These are phyloP conservation scores for Apiospora hydei DNA, from an alignment of 2,329 filamentous ascomycete genomes.

Conservation along the genomic window DNA sequence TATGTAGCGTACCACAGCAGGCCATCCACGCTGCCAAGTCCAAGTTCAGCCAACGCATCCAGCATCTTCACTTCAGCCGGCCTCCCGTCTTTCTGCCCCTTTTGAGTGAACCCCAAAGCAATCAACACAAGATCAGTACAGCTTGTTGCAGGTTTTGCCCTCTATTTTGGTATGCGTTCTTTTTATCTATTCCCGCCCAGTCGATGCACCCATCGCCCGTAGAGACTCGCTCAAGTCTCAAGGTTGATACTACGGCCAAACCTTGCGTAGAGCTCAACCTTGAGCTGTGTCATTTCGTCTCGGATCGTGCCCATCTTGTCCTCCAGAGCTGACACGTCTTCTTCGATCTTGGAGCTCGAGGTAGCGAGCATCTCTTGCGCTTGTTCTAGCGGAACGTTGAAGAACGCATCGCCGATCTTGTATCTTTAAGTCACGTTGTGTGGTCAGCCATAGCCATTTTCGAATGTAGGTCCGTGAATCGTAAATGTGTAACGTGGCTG, in stretches of 20 bases:
- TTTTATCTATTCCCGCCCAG: neutral
- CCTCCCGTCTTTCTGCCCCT: neutral
- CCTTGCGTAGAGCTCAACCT: constrained; percentile 90
- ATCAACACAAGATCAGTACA: neutral
- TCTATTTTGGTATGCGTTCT: neutral
- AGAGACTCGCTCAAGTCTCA: constrained; percentile 69
- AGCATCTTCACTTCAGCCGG: neutral
- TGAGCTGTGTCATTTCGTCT: constrained; percentile 89
- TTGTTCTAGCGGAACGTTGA: constrained; percentile 82
- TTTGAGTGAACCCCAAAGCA: neutral
- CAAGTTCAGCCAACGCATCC: neutral
- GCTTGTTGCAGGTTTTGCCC: neutral
- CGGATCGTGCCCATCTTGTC: constrained; percentile 76
- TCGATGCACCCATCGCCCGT: neutral
- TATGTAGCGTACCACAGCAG: constrained; percentile 3
- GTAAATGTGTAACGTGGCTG: neutral
- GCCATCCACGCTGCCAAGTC: neutral
- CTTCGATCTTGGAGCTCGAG: constrained; percentile 76
- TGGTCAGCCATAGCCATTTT: constrained; percentile 17
- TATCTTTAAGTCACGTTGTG: constrained; percentile 64
- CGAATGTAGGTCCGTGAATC: constrained; percentile 22
- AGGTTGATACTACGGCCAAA: constrained; percentile 98
- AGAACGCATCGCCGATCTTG: constrained; percentile 96
- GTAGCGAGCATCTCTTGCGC: constrained; percentile 84
- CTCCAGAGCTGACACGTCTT: constrained; percentile 78